Evolutionary conservation across 1,139 yeast genomes (phyloP).

Genomic region (Saccharomyces hybrid): DNA sequence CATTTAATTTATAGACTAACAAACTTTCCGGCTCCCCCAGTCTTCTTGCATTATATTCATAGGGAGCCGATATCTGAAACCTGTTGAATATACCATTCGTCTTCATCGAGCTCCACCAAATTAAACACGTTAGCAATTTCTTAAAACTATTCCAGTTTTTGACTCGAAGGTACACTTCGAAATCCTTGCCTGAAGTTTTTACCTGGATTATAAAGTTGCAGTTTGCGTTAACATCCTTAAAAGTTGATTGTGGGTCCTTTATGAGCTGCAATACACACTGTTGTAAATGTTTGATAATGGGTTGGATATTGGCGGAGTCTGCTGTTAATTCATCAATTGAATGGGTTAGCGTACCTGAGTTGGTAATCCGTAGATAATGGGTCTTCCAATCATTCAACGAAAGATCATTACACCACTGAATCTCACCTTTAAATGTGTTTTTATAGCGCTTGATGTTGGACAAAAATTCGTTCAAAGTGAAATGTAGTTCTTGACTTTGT

Average conservation of each 20-base stretch:
- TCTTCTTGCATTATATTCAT: slow-evolving; percentile 5
- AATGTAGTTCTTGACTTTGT: background rate
- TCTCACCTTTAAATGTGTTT: slow-evolving; percentile 29
- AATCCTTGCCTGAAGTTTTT: slow-evolving; percentile 39
- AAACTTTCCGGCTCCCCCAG: slow-evolving; percentile 30
- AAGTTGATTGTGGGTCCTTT: slow-evolving; percentile 13
- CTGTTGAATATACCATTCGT: slow-evolving; percentile 54
- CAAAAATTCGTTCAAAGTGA: slow-evolving; percentile 7
- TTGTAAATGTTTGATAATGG: slow-evolving; percentile 35
- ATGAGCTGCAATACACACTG: slow-evolving; percentile 31
- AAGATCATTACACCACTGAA: slow-evolving; percentile 27
- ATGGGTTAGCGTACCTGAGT: slow-evolving; percentile 22
- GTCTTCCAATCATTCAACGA: slow-evolving; percentile 20
- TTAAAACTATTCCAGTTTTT: slow-evolving; percentile 41
- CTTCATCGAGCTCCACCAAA: slow-evolving; percentile 59
- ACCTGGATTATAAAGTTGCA: slow-evolving; percentile 43
- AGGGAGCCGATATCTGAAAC: slow-evolving; percentile 22
- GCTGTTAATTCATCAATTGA: slow-evolving; percentile 10
- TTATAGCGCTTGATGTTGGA: slow-evolving; percentile 8
- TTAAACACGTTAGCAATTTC: slow-evolving; percentile 42
- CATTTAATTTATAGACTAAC: slow-evolving; percentile 56
- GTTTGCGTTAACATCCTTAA: background rate
- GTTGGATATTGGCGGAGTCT: slow-evolving; percentile 8
- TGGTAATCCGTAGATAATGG: slow-evolving; percentile 20
- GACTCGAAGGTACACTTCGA: slow-evolving; percentile 39